These are phyloP conservation scores for Narthecium ossifragum DNA, from an alignment of 106 monocot genomes.

Conservation along the genomic window DNA sequence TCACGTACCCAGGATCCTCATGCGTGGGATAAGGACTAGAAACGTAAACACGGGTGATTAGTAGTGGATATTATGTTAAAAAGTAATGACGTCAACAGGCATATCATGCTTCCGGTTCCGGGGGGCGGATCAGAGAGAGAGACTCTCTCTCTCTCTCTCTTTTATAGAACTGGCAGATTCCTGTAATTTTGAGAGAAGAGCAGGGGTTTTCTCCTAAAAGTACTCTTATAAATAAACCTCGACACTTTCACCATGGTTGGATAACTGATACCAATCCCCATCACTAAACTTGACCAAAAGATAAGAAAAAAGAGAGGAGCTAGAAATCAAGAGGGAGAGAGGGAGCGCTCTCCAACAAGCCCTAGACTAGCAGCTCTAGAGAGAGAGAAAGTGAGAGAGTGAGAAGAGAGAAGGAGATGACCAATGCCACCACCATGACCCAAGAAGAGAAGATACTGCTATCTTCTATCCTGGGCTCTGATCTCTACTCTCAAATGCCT, in stretches of 20 bases:
- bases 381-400: background rate
- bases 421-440: background rate
- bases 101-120: no score
- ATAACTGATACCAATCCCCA: constrained; percentile 2
- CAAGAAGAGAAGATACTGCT: background rate
- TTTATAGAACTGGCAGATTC: no score
- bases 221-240: constrained; percentile 1
- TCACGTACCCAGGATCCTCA: no score
- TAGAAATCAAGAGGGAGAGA: background rate
- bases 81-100: no score
- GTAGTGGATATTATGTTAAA: no score
- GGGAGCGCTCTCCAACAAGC: background rate
- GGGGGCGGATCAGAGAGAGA: no score
- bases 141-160: no score
- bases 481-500: background rate
- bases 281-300: background rate
- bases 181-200: no score
- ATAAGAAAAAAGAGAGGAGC: background rate
- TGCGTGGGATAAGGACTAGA: no score
- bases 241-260: background rate
- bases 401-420: background rate
- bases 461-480: background rate
- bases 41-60: no score
- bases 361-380: no score
- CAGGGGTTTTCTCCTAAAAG: constrained; percentile 1